Base-by-base conservation (phyloP, 495 filamentous ascomycete genomes). In the Lasiosphaeria ovina region DNA sequence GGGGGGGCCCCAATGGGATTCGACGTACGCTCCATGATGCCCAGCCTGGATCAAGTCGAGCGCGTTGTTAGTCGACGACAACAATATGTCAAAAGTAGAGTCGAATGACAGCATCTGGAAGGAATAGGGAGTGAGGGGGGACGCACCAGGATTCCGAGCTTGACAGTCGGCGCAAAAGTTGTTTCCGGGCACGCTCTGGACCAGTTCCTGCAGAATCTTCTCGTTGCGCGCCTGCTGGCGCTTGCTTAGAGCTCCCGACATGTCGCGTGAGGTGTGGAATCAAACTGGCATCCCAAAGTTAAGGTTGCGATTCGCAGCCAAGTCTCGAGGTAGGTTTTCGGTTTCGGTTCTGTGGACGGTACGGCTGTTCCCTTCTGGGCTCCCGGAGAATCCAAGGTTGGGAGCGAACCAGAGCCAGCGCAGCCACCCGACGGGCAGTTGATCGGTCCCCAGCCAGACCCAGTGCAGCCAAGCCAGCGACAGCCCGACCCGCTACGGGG, bases 211-310 rank as follows among this genome's bases (percentile, higher is more conserved):
- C 65, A 98, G 80, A 35, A 85, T 78, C 69, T 88, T 90, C 81
- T 98, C 94, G 75, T 98, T 96, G 78, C 94, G 93, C 82, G 87
- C 89, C 81, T 96, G 92, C 77, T 96, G 89, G 71, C 94, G 92
- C 84, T 98, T 98, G 80, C 85, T 96, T 62, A 83, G 65, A 34
- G 77, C 68, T 51, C 70, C 73, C 34, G 81, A 73, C 81, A 83
- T 83, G 62, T 71, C 67, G 67, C 63, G 68, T 64, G 63, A 61
- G 50, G 49, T 51, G 16, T 35, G 42, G 40, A 16, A n/a, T 17
- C n/a, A 38, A 33, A 24, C 38, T 52, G 36, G 48, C 45, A 52
- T 52, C 35, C 45, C 14, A 48, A 54, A 35, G 35, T 16, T 24
- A 24, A 24, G 31, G 32, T 53, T 40, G n/a, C 16, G 47, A 53